A percentile compares a stretch with the other conserved stretches of the same genome.
These are phyloP conservation scores for Trichopus zeylanicus DNA, from an alignment of 116 monocot genomes.

Conservation along the genomic window DNA sequence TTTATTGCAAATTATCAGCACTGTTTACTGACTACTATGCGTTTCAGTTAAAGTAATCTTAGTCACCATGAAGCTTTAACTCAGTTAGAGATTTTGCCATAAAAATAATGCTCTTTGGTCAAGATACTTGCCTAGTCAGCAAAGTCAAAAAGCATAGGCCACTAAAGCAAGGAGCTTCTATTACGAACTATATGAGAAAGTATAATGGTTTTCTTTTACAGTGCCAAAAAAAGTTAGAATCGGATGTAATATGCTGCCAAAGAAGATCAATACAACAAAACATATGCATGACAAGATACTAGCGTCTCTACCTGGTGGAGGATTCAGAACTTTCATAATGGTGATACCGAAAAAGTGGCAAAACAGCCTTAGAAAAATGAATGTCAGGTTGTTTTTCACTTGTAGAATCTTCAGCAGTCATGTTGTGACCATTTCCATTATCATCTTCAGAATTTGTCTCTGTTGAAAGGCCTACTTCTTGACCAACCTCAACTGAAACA, in stretches of 20 bases:
- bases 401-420: slow-evolving; percentile 11
- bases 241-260: neutral
- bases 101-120: too few relatives aligned
- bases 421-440: slow-evolving; percentile 13
- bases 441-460: slow-evolving; percentile 9
- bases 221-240: neutral
- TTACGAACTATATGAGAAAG: too few relatives aligned
- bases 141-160: too few relatives aligned
- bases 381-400: slow-evolving; percentile 25
- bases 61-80: too few relatives aligned
- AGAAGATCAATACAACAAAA: neutral
- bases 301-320: slow-evolving; percentile 50
- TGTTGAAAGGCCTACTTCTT: slow-evolving; percentile 13
- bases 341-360: slow-evolving; percentile 51
- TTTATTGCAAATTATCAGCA: too few relatives aligned
- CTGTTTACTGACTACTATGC: too few relatives aligned
- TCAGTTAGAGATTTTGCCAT: too few relatives aligned
- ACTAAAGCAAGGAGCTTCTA: too few relatives aligned
- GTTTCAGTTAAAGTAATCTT: too few relatives aligned
- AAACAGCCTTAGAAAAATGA: slow-evolving; percentile 37
- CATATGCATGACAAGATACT: neutral
- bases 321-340: slow-evolving; percentile 58
- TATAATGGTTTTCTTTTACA: neutral
- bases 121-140: too few relatives aligned
- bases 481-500: slow-evolving; percentile 12